A percentile compares a stretch with the other conserved stretches of the same genome.
Evolutionary conservation across 106 monocot genomes (phyloP).

Genomic region (Allium sativum): DNA sequence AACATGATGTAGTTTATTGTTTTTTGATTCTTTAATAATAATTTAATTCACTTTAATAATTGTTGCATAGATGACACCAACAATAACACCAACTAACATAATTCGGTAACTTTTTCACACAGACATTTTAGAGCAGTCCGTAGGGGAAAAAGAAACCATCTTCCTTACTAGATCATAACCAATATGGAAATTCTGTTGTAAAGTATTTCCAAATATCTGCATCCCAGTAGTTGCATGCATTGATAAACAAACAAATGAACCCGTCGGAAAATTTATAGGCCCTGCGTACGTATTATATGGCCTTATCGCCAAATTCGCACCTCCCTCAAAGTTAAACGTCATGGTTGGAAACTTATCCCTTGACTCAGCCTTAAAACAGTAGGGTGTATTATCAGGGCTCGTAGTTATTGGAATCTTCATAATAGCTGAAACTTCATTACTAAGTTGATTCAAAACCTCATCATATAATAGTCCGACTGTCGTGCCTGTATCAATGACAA

Average conservation of each 20-base stretch:
- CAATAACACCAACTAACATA: too few species aligned
- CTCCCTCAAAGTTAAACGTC: conserved; percentile 9
- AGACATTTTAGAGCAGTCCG: too few species aligned
- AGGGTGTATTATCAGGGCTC: conserved; percentile 5
- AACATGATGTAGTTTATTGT: too few species aligned
- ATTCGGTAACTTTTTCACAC: too few species aligned
- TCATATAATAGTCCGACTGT: conserved; percentile 7
- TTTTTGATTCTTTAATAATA: too few species aligned
- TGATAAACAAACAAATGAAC: conserved; percentile 13
- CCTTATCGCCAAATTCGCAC: conserved; percentile 3
- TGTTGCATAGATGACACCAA: too few species aligned
- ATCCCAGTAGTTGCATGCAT: conserved; percentile 13
- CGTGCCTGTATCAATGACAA: conserved; percentile 14
- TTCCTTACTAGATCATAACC: conserved; percentile 7
- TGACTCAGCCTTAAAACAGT: conserved; percentile 4
- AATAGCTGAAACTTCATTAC: neutral
- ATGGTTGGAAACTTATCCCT: conserved; percentile 13
- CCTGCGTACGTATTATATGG: conserved; percentile 12
- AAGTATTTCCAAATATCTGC: conserved; percentile 8
- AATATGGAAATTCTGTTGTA: conserved; percentile 18
- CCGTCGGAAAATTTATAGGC: conserved; percentile 17
- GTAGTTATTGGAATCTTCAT: neutral
- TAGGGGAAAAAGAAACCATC: neutral
- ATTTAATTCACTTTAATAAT: too few species aligned
- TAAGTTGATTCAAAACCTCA: neutral